phyloP scores from a whole-genome alignment of 177 flowering plant species.

The Vitis hybrid region DNA sequence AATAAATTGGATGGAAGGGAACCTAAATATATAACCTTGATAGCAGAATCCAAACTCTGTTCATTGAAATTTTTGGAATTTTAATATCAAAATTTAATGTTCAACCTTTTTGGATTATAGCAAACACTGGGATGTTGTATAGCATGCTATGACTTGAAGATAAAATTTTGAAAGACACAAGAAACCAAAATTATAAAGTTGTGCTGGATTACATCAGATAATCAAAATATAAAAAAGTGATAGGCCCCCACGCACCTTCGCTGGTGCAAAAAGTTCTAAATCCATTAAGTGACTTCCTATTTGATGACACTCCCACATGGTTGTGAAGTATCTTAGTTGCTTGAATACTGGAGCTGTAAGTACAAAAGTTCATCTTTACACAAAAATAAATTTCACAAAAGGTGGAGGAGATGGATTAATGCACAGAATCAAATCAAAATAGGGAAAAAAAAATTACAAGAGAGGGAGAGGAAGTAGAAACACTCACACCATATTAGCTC shows the following conservation, averaged over 20 bases:
- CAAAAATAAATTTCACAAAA: neutral
- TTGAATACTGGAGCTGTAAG: conserved; percentile 49
- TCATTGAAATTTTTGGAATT: neutral
- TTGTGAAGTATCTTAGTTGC: conserved; percentile 31
- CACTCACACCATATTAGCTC: too few relatives aligned
- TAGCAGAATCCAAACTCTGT: neutral
- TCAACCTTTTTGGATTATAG: neutral
- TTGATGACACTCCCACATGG: conserved; percentile 38
- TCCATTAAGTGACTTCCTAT: conserved; percentile 36
- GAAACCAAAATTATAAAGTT: neutral
- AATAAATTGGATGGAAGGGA: too few relatives aligned
- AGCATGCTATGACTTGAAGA: neutral
- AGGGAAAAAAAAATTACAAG: neutral
- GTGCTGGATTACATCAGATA: neutral
- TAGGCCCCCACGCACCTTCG: conserved; percentile 48
- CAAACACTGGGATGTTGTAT: neutral
- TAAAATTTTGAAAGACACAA: neutral
- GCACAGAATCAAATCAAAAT: neutral
- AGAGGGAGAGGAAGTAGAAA: too few relatives aligned
- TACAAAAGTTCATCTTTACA: conserved; percentile 20
- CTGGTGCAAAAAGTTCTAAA: conserved; percentile 56
- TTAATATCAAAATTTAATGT: neutral
- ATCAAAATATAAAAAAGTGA: conserved; percentile 7
- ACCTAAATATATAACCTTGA: neutral
- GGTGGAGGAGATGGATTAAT: neutral